Base-by-base conservation (phyloP, 345 rosid species). In the Limnanthes douglasii region DNA sequence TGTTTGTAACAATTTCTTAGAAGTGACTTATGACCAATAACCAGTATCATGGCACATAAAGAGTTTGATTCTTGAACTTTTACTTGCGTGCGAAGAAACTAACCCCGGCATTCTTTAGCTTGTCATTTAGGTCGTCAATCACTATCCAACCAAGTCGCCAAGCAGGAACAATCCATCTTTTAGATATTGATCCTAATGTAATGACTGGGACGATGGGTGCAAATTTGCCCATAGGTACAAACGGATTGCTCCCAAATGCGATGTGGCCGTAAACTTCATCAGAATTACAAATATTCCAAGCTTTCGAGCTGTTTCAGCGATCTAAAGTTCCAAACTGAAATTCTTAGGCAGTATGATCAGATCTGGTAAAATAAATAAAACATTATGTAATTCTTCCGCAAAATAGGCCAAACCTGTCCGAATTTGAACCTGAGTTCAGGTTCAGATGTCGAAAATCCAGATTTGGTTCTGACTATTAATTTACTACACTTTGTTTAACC, bases 91-190 rank as follows among this genome's bases (percentile, higher is more conserved):
- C 3, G 31, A 15, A 34, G 5, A 1, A 31, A 11, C 68, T 11
- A 41, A 73, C 92, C 68, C 80, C 75, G 1, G 63, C 38, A 37
- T 78, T 39, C 35, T 23, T 43, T 12, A 75, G 55, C 19, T 64
- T 62, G 46, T 61, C 56, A 21, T 53, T 66, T 11, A 80, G 83
- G 53, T 81, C 86, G 50, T 43, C 57, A 18, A 71, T 68, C 20
- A 61, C 86, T 30, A 81, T 51, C 94, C 93, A 76, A 19, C 93
- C 93, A 15, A 76, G 55, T 30, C 83, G 61, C 93, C 94, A 81
- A 6, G 83, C 86, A 30, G 94, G 93, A 54, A 73, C 77, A 18
- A 68, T 44, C 93, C 80, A 81, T 58, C 78, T 65, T 58, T 80
- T 75, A 1, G 86, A 75, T 41, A 80, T 56, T 1, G 74, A 63